phyloP scores from a whole-genome alignment of 257 asterid genomes.

The Coffea eugenioides region DNA sequence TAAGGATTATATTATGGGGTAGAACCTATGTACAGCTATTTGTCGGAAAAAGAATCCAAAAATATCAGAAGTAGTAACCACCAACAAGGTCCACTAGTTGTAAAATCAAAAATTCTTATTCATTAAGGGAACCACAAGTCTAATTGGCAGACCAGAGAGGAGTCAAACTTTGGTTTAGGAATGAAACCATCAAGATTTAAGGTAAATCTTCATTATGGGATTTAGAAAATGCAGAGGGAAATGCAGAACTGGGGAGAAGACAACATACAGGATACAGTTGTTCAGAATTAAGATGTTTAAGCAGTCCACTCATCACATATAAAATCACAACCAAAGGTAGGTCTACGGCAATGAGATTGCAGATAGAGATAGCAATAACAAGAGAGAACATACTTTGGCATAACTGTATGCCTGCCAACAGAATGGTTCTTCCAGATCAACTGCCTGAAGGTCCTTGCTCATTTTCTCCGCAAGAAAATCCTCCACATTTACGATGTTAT shows the following conservation, averaged over 20 bases:
- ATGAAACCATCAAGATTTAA: neutral
- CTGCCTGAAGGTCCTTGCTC: slow-evolving; percentile 87
- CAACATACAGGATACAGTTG: neutral
- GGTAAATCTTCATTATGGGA: neutral
- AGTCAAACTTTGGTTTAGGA: neutral
- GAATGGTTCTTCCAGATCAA: slow-evolving; percentile 91
- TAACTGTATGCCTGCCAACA: slow-evolving; percentile 93
- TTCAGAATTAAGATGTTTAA: neutral
- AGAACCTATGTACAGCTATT: neutral
- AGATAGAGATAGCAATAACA: slow-evolving; percentile 8
- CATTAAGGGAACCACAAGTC: neutral
- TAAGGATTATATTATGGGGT: neutral
- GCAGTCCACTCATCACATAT: neutral
- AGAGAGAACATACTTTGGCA: slow-evolving; percentile 64
- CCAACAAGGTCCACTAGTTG: neutral
- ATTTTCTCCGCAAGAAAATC: slow-evolving; percentile 79
- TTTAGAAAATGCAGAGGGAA: neutral
- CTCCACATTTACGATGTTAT: slow-evolving; percentile 68
- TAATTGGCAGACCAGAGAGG: neutral
- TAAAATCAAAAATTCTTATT: neutral
- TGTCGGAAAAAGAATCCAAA: neutral
- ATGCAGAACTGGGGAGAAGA: neutral
- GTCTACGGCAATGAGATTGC: slow-evolving; percentile 9
- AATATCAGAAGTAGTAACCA: neutral
- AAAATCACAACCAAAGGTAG: neutral